Evolutionary conservation across 2,329 filamentous ascomycete genomes (phyloP).

Genomic region (Tolypocladium album): DNA sequence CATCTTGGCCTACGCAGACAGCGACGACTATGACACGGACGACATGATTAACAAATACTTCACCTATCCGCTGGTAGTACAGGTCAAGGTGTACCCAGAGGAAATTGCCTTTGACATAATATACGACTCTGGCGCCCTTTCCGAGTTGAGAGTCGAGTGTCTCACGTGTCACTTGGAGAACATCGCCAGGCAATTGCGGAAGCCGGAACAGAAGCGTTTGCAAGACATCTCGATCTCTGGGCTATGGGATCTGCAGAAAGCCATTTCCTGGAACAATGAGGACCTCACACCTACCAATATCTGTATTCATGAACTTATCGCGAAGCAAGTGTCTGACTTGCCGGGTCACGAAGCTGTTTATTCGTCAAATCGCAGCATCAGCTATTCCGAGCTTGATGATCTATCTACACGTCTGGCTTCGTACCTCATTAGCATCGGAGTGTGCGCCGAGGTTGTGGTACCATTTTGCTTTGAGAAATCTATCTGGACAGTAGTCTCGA

Average conservation of each 20-base stretch:
- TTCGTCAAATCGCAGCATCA: conserved; percentile 4
- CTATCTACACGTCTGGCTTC: conserved; percentile 12
- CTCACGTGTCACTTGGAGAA: neutral
- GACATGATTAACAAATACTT: conserved; percentile 8
- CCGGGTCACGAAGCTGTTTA: conserved; percentile 2
- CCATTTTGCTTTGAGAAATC: conserved; percentile 9
- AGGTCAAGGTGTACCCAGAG: conserved; percentile 27
- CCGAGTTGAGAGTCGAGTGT: neutral
- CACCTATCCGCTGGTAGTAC: conserved; percentile 12
- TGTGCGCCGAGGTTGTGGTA: neutral
- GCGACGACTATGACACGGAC: neutral
- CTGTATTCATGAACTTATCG: conserved; percentile 12
- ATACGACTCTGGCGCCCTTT: neutral
- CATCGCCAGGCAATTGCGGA: neutral
- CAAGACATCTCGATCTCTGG: neutral
- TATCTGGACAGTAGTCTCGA: conserved; percentile 2
- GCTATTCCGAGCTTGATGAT: conserved; percentile 4
- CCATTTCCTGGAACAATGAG: neutral
- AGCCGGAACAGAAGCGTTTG: neutral
- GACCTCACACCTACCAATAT: conserved; percentile 7
- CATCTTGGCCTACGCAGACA: neutral
- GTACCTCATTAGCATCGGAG: conserved; percentile 13
- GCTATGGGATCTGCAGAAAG: neutral
- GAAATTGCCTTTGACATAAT: neutral
- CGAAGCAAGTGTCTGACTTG: neutral